Percentiles rank a stretch among this genome's conserved stretches.
Conservation (phyloP, 768 basidiomycete species). For the Lentinula sp. region DNA sequence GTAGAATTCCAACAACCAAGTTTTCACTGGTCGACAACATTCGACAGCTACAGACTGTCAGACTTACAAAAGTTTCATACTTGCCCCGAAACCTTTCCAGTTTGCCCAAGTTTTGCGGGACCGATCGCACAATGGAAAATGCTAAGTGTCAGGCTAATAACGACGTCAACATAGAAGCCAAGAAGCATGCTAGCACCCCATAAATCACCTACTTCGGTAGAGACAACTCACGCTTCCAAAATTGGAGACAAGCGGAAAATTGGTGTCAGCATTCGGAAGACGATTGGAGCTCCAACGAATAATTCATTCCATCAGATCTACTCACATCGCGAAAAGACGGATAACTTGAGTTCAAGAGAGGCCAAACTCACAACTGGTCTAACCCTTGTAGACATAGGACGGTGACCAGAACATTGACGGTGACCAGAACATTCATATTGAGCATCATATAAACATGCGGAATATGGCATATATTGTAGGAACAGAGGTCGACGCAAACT, state of each 20-base stretch:
- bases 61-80: no score
- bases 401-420: neutral
- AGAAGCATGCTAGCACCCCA: neutral
- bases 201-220: neutral
- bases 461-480: conserved; percentile 24
- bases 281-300: no score
- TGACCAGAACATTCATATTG: conserved; percentile 14
- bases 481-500: conserved; percentile 16
- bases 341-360: no score
- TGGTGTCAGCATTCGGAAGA: neutral
- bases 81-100: neutral
- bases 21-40: no score
- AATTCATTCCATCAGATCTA: no score
- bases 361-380: no score
- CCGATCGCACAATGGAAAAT: neutral
- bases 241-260: neutral
- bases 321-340: no score
- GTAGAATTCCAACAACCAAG: no score
- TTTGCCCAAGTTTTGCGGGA: neutral
- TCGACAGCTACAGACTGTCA: no score
- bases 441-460: conserved; percentile 18
- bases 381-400: no score
- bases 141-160: neutral
- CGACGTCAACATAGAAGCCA: neutral
- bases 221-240: neutral